Base-by-base conservation (phyloP, 176 grass and related monocot species). In the Avena sativa region DNA sequence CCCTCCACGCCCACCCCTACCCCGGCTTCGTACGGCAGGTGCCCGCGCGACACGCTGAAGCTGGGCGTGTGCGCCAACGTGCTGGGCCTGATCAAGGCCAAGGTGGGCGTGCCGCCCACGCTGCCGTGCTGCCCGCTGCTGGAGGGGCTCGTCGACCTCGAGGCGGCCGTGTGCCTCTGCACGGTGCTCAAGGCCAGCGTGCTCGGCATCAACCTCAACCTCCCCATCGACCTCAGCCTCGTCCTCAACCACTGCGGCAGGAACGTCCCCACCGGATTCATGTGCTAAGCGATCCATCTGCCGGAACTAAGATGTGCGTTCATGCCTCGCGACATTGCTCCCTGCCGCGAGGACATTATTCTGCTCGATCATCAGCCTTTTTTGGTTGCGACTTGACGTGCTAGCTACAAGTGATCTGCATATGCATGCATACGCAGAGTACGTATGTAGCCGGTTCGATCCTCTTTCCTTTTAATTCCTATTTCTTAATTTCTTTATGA, bases 141-240 rank as follows among this genome's bases (percentile, higher is more conserved):
- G 17, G 10, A 89, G 4, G 96, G 96, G 9, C 91, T 98, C n/a
- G 93, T 95, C 52, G 93, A 98, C 81, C 61, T 91, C 0, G 96
- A 98, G 88, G 93, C 91, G 9, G 96, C 96, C 1, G 78, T 92
- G 9, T 98, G 96, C 88, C 87, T 98, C 65, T 98, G 96, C 88
- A 98, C 96, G 46, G 92, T 86, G 19, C 80, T 98, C 88, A 95
- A 78, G 75, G 91, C 81, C 71, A 59, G 83, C 6, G 8, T 93
- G 82, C 91, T 93, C 5, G 88, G 81, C 71, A 48, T 88, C 81
- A 36, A 60, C 0, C 88, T 93, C 26, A 90, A 86, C 78, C 81
- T 93, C 44, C 88, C 91, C 38, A 3, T 93, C 82, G 74, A 90
- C 49, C 91, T 93, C 82, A 93, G 91, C 79, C 59, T 93, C 78